Evolutionary conservation across 257 asterid genomes (phyloP), one percentile per base, ranked within the genome.

Genomic region (Ophiorrhiza pumila): DNA sequence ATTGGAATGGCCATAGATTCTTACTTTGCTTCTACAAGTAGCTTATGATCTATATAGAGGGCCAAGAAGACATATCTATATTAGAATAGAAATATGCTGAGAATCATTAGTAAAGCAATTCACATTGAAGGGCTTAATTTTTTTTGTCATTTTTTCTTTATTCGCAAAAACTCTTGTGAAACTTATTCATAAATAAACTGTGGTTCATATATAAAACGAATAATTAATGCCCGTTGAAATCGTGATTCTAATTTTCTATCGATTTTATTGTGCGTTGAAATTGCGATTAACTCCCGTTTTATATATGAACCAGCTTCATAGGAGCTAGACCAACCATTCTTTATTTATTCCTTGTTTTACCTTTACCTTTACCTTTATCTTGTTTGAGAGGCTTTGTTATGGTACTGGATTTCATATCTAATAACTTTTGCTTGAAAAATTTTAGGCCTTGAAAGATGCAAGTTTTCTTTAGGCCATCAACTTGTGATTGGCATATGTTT

Each of bases 1-100:
- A 77, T 49, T 65, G 64, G 27, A 32, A 74, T 67, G 75, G 73
- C 87, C 80, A 89, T 82, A 78, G 69, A 80, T 83, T 77, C 89
- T 80, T 63, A 32, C 64, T 73, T 49, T 55, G 22, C 31, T 43
- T 7, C 52, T 73, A 42, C 18, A 65, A 58, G 77, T 58, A 59
- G 59, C 66, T 65, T 76, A 46, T 46, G 17, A 31, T 68, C 69
- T 55, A 72, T 76, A 63, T 66, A 63, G 47, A 65, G 71, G 78
- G 77, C 60, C 47, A 70, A 74, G 58, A 60, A 49, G 43, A 62
- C 68, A 67, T 55, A 55, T 73, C 49, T 37, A 27, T 20, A 64
- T 39, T 56, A 31, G 18, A 71, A 18, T 13, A 65, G 20, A 47
- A 76, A 57, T 69, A 78, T 78, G 71, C 80, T 25, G 65, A n/a